Conservation (phyloP, 75 land plant species). For the Cryptomeria japonica region DNA sequence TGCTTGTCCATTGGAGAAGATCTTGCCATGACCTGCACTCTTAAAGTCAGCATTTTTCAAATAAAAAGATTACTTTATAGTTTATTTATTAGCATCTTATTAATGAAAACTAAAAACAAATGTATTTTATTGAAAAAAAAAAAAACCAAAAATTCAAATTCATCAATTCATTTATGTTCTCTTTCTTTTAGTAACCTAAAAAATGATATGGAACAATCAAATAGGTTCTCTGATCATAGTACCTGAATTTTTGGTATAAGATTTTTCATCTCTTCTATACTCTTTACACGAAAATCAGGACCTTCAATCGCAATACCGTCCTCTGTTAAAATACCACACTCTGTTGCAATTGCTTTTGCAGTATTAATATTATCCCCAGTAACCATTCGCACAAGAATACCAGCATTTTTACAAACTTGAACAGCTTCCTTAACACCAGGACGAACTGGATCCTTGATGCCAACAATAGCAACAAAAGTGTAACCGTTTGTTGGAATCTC, state of each 20-base stretch:
- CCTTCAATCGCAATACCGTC: constrained; percentile 77
- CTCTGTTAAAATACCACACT: constrained; percentile 81
- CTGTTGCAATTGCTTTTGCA: constrained; percentile 89
- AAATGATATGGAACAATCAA: not conserved
- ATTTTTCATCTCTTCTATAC: constrained; percentile 51
- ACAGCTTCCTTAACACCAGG: constrained; percentile 89
- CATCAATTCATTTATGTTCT: not conserved
- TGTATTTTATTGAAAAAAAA: not conserved
- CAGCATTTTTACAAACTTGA: constrained; percentile 63
- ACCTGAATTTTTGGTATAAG: constrained; percentile 77
- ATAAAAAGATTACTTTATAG: too few relatives aligned
- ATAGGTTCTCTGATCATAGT: constrained; percentile 2
- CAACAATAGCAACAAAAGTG: constrained; percentile 63
- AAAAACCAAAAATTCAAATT: not conserved
- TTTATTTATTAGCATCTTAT: not conserved
- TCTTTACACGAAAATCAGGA: constrained; percentile 60
- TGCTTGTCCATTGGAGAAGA: constrained; percentile 65
- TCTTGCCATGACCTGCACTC: constrained; percentile 64
- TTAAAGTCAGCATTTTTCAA: not conserved
- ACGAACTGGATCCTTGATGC: constrained; percentile 90
- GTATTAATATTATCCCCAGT: constrained; percentile 90
- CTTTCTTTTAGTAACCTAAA: not conserved
- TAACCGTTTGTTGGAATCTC: constrained; percentile 58
- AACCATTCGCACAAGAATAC: constrained; percentile 86
- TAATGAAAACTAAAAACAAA: not conserved